Conservation (phyloP, 495 filamentous ascomycete genomes). For the Poronia punctata region DNA sequence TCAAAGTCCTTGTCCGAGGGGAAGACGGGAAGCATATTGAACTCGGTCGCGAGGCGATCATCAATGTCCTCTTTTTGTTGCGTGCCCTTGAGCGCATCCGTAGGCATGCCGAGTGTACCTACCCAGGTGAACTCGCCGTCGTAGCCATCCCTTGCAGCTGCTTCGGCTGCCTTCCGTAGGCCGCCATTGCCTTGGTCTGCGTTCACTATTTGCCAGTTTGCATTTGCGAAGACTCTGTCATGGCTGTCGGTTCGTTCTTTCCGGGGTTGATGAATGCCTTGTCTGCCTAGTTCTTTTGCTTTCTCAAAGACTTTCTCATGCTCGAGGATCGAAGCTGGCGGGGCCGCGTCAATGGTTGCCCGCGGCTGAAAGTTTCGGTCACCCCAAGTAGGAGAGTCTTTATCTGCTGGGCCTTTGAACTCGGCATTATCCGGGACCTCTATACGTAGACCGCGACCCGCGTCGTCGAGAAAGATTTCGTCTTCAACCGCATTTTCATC, state of each 20-base stretch:
- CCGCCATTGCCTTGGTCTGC: conserved; percentile 89
- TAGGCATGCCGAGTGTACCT: conserved; percentile 86
- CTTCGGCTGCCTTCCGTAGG: conserved; percentile 76
- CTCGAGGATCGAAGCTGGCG: conserved; percentile 65
- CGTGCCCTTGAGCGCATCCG: conserved; percentile 63
- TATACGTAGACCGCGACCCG: conserved; percentile 34
- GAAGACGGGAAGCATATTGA: conserved; percentile 73
- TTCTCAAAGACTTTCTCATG: conserved; percentile 49
- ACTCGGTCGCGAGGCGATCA: conserved; percentile 68
- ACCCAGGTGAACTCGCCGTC: conserved; percentile 74
- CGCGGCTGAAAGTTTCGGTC: conserved; percentile 64
- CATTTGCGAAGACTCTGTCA: conserved; percentile 58
- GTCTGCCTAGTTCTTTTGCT: conserved; percentile 40
- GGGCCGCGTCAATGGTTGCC: conserved; percentile 58
- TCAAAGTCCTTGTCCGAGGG: conserved; percentile 84
- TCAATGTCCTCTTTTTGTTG: conserved; percentile 70
- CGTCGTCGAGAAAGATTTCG: conserved; percentile 54
- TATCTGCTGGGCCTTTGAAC: conserved; percentile 49
- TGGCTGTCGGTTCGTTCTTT: conserved; percentile 45
- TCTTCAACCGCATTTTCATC: conserved; percentile 43
- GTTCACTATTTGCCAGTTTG: conserved; percentile 73
- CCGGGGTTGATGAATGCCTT: conserved; percentile 41
- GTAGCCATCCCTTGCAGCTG: conserved; percentile 57
- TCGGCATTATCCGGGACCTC: conserved; percentile 27
- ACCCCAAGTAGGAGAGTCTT: conserved; percentile 65